Evolutionary conservation across 192 early-diverging fungal genomes (phyloP).

Genomic region (Jimgerdemannia flammicorona): DNA sequence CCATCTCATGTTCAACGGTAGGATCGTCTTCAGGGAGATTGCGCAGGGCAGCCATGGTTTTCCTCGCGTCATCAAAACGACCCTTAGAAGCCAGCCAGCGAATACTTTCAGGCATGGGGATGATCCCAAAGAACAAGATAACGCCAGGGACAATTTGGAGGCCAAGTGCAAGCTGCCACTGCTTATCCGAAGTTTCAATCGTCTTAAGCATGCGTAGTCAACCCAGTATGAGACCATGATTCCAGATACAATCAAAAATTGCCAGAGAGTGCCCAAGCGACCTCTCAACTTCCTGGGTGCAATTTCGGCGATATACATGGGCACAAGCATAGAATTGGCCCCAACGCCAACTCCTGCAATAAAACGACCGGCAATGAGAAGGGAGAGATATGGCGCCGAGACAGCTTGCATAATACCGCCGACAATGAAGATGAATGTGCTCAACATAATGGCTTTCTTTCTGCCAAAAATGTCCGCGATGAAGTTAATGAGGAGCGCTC

Average conservation of each 20-base stretch:
- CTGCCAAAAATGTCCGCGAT: constrained; percentile 55
- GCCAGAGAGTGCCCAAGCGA: constrained; percentile 14
- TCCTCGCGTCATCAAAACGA: constrained; percentile 38
- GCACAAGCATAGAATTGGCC: constrained; percentile 40
- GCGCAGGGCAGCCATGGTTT: constrained; percentile 43
- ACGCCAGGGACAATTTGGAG: constrained; percentile 20
- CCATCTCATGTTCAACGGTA: constrained; percentile 35
- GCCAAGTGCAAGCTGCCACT: constrained; percentile 24
- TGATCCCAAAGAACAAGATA: constrained; percentile 14
- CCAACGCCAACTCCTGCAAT: constrained; percentile 59
- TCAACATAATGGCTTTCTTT: constrained; percentile 52
- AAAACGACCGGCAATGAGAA: constrained; percentile 67
- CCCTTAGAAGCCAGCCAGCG: constrained; percentile 54
- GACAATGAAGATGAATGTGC: constrained; percentile 51
- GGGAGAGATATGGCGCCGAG: constrained; percentile 32
- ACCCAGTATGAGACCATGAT: neutral
- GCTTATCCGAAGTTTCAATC: neutral
- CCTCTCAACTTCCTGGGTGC: constrained; percentile 18
- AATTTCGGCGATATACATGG: constrained; percentile 31
- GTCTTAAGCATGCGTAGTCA: constrained; percentile 18
- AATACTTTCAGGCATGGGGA: constrained; percentile 36
- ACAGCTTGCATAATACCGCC: constrained; percentile 63
- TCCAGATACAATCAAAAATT: neutral
- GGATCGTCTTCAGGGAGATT: constrained; percentile 28
- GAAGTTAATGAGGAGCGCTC: constrained; percentile 32